Base-by-base conservation (phyloP, 2,329 filamentous ascomycete genomes). In the Pseudocercospora macadamiae region DNA sequence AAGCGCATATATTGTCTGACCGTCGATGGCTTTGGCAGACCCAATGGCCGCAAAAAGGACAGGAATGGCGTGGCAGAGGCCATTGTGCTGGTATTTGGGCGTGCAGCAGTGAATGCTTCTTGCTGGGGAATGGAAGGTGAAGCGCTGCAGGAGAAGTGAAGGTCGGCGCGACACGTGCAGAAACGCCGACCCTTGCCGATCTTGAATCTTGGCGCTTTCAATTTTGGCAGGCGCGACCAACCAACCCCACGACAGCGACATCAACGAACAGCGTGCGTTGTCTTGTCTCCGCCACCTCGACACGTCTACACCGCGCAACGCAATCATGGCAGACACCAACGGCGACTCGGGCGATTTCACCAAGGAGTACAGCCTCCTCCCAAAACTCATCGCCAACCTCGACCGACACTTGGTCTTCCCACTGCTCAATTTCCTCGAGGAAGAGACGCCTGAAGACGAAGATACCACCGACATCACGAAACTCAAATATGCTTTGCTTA, bases 381-480 rank as follows among this genome's bases (percentile, higher is more conserved):
- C 91, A 71, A 92, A 93, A 79, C 83, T 99, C 73, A 89, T 97
- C 75, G 88, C 88, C 68, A 88, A 96, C 77, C 90, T 99, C 77
- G 95, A 97, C 82, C 88, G 95, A 69, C 95, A 99, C 77, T 84
- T 99, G 71, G 90, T 97, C 74, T 99, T 96, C 80, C 95, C 95
- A 67, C 86, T 99, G 65, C 88, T 99, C 75, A 93, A 97, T 80
- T 97, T 96, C 78, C 84, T 89, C 71, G 88, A 88, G 72, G 87
- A 89, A 73, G 87, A 91, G 76, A 85, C 89, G 71, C 88, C 87
- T 70, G 87, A 89, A 73, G 89, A 91, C 75, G 89, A 96, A 66
- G 88, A 92, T 75, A 78, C 84, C 56, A 82, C 82, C 70, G 88
- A 93, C 75, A 88, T 96, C 70, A 88, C 89, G 64, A 86, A 89